Percentiles rank a stretch among this genome's conserved stretches.
Conservation (phyloP, 116 monocot species). For the Zostera marina region DNA sequence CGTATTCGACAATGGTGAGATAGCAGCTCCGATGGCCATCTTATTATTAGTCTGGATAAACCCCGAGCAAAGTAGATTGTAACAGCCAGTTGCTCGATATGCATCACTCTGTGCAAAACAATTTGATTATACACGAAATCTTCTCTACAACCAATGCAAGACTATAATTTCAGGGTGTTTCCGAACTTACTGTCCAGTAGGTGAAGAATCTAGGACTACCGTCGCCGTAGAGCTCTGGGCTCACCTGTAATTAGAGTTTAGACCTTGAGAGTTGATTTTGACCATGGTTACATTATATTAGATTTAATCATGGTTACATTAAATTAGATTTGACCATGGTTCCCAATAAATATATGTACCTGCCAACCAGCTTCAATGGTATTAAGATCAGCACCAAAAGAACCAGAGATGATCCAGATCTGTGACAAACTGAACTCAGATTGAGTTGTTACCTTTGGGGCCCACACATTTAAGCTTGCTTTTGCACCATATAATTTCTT, state of each 20-base stretch:
- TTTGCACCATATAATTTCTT: constrained; percentile 82
- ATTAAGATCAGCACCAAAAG: constrained; percentile 75
- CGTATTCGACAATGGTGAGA: constrained; percentile 47
- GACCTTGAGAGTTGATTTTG: too few species aligned
- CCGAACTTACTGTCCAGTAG: constrained; percentile 66
- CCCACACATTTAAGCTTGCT: constrained; percentile 87
- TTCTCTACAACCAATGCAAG: neutral
- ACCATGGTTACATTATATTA: too few species aligned
- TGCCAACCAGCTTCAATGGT: constrained; percentile 98
- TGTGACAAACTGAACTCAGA: constrained; percentile 96
- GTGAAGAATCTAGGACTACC: constrained; percentile 88
- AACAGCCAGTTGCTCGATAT: constrained; percentile 88
- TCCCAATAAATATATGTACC: too few species aligned
- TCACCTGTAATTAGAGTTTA: too few species aligned
- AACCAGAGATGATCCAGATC: constrained; percentile 91
- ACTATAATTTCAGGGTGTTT: too few species aligned
- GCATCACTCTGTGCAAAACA: constrained; percentile 52
- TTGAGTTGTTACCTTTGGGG: constrained; percentile 42
- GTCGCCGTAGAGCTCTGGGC: constrained; percentile 85
- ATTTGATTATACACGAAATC: neutral
- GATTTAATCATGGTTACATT: too few species aligned
- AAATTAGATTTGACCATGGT: too few species aligned
- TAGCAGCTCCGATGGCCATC: constrained; percentile 85
- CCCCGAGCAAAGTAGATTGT: constrained; percentile 87
- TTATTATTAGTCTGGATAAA: constrained; percentile 87